Evolutionary conservation across 106 monocot species (phyloP).

Genomic region (Chionographis japonica): DNA sequence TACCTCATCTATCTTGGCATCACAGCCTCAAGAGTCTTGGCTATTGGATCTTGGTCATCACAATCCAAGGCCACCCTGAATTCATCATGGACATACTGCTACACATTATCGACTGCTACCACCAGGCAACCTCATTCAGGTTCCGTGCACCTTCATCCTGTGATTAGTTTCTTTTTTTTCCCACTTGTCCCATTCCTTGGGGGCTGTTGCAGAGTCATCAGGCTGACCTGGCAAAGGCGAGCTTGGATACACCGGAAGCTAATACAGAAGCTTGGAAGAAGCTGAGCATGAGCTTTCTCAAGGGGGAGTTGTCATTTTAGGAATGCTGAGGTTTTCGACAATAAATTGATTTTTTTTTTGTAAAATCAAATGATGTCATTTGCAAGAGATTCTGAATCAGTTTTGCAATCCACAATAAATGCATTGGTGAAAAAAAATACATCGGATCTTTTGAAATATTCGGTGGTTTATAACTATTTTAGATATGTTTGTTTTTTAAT

Average conservation of each 20-base stretch:
- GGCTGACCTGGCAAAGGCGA: constrained; percentile 38
- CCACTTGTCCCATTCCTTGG: background rate
- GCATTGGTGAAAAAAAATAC: too few relatives aligned
- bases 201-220: constrained; percentile 21
- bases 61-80: constrained; percentile 57
- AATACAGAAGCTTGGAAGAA: constrained; percentile 41
- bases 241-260: constrained; percentile 19
- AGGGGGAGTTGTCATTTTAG: constrained; percentile 5
- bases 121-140: constrained; percentile 23
- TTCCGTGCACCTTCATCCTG: background rate
- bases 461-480: too few relatives aligned
- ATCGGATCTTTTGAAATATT: too few relatives aligned
- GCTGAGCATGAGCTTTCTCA: constrained; percentile 53
- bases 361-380: too few relatives aligned
- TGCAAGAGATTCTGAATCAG: too few relatives aligned
- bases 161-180: background rate
- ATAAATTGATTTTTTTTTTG: too few relatives aligned
- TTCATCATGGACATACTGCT: constrained; percentile 40
- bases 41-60: too few relatives aligned
- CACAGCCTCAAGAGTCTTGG: too few relatives aligned
- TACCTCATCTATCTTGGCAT: too few relatives aligned
- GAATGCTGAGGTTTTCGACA: too few relatives aligned
- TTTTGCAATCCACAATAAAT: too few relatives aligned
- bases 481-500: too few relatives aligned
- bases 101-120: constrained; percentile 28